A percentile compares a stretch with the other conserved stretches of the same genome.
Conservation (phyloP, 2,329 filamentous ascomycete genomes). For the Colletotrichum navitas region DNA sequence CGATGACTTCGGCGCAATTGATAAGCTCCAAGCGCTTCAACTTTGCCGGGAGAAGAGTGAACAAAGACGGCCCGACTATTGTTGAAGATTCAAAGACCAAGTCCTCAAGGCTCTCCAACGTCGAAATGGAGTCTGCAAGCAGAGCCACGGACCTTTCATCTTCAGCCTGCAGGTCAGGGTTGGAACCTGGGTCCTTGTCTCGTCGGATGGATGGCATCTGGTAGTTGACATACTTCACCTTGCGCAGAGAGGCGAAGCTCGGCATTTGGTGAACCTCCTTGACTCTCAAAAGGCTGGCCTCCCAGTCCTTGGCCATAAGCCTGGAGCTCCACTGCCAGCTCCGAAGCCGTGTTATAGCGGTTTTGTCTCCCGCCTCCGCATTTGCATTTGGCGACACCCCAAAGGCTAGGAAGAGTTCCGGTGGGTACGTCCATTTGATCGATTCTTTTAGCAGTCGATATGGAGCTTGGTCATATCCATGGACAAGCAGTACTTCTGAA, state of each 20-base stretch:
- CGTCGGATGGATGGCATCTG: conserved; percentile 62
- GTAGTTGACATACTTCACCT: conserved; percentile 73
- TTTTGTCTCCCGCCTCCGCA: conserved; percentile 50
- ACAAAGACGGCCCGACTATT: conserved; percentile 74
- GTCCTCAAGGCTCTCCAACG: conserved; percentile 73
- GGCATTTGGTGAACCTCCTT: conserved; percentile 64
- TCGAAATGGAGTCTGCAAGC: conserved; percentile 62
- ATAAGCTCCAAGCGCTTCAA: conserved; percentile 78
- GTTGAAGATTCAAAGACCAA: conserved; percentile 82
- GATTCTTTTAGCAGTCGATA: conserved; percentile 69
- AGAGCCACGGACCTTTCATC: conserved; percentile 49
- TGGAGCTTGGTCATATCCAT: conserved; percentile 75
- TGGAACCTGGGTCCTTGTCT: conserved; percentile 53
- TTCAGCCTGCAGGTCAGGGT: conserved; percentile 56
- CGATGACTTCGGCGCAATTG: conserved; percentile 82
- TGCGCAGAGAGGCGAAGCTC: conserved; percentile 68
- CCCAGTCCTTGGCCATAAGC: conserved; percentile 53
- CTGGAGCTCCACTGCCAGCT: conserved; percentile 74
- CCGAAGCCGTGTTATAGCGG: conserved; percentile 54
- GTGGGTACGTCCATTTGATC: conserved; percentile 78
- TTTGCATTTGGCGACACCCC: conserved; percentile 60
- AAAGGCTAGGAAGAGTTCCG: conserved; percentile 74
- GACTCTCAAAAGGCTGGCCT: conserved; percentile 60
- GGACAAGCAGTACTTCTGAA: conserved; percentile 77
- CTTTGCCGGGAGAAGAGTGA: conserved; percentile 75